A percentile compares a stretch with the other conserved stretches of the same genome.
Evolutionary conservation across 257 asterid genomes (phyloP).

Genomic region (Knoxia roxburghii): DNA sequence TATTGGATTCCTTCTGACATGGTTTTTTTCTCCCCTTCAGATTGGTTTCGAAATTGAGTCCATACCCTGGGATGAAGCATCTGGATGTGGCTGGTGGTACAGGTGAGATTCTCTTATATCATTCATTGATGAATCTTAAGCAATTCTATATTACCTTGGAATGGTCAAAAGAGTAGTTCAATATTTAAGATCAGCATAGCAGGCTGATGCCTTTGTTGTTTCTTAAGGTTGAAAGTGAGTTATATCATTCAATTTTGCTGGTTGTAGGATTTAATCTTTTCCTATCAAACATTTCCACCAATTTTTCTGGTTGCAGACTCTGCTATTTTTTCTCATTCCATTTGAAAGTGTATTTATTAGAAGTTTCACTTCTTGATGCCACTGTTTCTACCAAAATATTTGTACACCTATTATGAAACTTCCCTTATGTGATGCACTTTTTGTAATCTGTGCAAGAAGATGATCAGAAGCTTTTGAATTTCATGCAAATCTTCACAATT

Average conservation of each 20-base stretch:
- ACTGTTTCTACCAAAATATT: neutral
- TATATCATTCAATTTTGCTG: neutral
- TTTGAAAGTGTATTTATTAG: neutral
- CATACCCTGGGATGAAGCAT: conserved; percentile 96
- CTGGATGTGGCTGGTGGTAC: conserved; percentile 99
- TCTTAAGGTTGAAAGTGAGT: too few relatives aligned
- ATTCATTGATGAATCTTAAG: neutral
- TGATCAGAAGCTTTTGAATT: neutral
- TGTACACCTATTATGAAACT: neutral
- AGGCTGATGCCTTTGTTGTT: neutral
- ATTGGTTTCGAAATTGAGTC: conserved; percentile 77
- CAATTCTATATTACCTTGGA: neutral
- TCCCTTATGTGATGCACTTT: too few relatives aligned
- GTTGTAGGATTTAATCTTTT: neutral
- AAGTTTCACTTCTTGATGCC: too few relatives aligned
- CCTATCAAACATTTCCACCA: too few relatives aligned
- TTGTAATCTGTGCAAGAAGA: neutral
- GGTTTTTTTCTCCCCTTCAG: conserved; percentile 25
- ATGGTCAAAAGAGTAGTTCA: neutral
- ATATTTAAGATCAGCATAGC: neutral
- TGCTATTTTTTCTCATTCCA: neutral
- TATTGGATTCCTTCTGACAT: neutral
- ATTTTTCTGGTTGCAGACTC: too few relatives aligned
- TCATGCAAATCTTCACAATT: neutral
- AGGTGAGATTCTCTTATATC: conserved; percentile 34